These are phyloP conservation scores for Calonectria pteridis DNA, from an alignment of 2,329 filamentous ascomycete genomes.

Conservation along the genomic window DNA sequence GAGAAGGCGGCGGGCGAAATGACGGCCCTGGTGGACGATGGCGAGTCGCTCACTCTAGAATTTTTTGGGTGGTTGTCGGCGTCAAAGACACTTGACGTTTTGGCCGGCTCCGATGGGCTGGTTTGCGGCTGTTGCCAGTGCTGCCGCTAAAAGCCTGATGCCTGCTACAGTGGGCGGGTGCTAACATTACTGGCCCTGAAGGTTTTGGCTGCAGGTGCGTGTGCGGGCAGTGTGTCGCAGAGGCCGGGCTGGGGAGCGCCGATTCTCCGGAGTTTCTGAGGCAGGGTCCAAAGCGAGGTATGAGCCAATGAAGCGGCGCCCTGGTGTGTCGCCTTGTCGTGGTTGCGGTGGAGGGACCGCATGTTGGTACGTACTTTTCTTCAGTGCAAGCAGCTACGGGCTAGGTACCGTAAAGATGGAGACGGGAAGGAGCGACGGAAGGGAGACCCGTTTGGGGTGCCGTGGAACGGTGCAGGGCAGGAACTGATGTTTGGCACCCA, in stretches of 20 bases:
- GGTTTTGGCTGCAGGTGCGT: not conserved
- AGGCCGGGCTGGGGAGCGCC: not conserved
- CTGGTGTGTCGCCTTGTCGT: not conserved
- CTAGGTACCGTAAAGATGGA: conserved; percentile 1
- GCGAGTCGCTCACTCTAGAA: conserved; percentile 10
- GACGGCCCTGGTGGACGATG: not conserved
- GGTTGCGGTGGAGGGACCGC: not conserved
- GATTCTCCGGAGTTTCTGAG: not conserved
- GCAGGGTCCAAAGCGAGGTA: conserved; percentile 1
- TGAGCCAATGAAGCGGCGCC: conserved; percentile 29
- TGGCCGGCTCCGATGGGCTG: conserved; percentile 26
- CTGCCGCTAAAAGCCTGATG: conserved; percentile 36
- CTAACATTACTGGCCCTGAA: conserved; percentile 10
- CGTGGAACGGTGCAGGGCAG: not conserved
- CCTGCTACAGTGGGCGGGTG: conserved; percentile 11
- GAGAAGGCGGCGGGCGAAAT: not conserved
- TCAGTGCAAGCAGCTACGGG: not conserved
- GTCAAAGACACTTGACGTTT: conserved; percentile 40
- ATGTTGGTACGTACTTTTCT: conserved; percentile 7
- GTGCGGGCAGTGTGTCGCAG: conserved; percentile 1
- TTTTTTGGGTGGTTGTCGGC: conserved; percentile 41
- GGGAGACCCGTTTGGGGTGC: conserved; percentile 11
- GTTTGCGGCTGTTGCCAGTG: conserved; percentile 37
- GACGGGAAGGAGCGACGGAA: not conserved
- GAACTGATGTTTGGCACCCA: not conserved